These are phyloP conservation scores for Boletus rex-veris DNA, from an alignment of 768 basidiomycete genomes.

Conservation along the genomic window DNA sequence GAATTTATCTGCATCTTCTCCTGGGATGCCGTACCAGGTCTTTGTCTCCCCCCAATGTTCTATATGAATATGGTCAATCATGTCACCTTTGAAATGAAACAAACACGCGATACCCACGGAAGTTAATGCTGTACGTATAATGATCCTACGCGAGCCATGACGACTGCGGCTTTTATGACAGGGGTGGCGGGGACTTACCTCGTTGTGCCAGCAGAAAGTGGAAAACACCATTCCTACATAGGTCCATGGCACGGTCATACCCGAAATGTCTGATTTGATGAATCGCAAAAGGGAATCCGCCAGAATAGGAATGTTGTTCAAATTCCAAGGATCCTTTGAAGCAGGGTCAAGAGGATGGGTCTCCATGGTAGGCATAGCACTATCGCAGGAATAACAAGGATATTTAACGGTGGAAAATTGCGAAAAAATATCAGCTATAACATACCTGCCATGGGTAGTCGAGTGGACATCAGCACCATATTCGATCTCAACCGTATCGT, in stretches of 20 bases:
- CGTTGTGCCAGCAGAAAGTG: slow-evolving; percentile 99
- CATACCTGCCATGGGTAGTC: slow-evolving; percentile 93
- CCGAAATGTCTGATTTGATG: slow-evolving; percentile 98
- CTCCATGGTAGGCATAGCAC: slow-evolving; percentile 94
- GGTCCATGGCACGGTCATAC: slow-evolving; percentile 99
- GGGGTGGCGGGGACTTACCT: slow-evolving; percentile 46
- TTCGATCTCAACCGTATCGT: slow-evolving; percentile 95
- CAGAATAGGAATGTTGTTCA: slow-evolving; percentile 95
- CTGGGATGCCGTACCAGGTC: slow-evolving; percentile 99
- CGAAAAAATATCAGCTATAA: slow-evolving; percentile 8
- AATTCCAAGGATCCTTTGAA: slow-evolving; percentile 92
- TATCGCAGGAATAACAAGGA: slow-evolving; percentile 30
- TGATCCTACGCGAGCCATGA: slow-evolving; percentile 64
- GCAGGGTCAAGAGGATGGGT: slow-evolving; percentile 86
- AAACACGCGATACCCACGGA: slow-evolving; percentile 54
- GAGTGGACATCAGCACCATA: slow-evolving; percentile 99
- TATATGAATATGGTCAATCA: slow-evolving; percentile 35
- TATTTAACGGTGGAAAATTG: slow-evolving; percentile 29
- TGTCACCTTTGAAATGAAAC: slow-evolving; percentile 17
- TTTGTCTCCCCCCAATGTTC: slow-evolving; percentile 99
- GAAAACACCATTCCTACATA: slow-evolving; percentile 99
- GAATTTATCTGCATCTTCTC: slow-evolving; percentile 92
- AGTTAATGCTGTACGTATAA: slow-evolving; percentile 95
- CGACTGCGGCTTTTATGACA: slow-evolving; percentile 20
- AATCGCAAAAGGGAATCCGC: slow-evolving; percentile 91